Base-by-base conservation (phyloP, 768 basidiomycete species). In the Rhodotorula paludigena region DNA sequence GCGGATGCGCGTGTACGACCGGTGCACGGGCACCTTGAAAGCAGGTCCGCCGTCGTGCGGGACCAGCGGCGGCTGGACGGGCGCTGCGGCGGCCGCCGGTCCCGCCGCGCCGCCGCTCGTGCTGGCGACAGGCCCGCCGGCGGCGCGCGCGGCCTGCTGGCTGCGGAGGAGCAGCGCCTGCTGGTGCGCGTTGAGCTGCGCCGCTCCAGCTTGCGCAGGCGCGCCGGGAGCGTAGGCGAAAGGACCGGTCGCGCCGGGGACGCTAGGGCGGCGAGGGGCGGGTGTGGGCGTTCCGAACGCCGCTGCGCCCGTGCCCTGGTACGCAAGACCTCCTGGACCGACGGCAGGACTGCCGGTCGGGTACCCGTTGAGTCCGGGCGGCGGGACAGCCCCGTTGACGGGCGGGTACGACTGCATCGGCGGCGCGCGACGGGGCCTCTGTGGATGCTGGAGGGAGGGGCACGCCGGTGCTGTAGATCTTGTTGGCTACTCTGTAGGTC, bases 1-100 rank as follows among this genome's bases (percentile, higher is more conserved):
- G 7, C 61, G 30, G 6, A 58, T 32, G 47, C 61, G 64, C 2
- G 62, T 25, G 55, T 42, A 66, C 23, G 41, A 5, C 18, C 60
- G 30, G 23, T 25, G 44, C 4, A 69, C 47, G 28, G 72, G 64
- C 20, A 65, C 60, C 25, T 63, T 63, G 60, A 49, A 64, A 0
- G 63, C 57, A 3, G 66, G 66, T 0, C 60, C 66, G 23, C 44
- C 71, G 33, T 68, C 66, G 36, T 25, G 23, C 9, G 42, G 36
- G 9, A 39, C 16, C 10, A 8, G 2, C 5, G 53, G n/a, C 7
- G 51, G 16, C 7, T 41, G 33, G 2, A 44, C 25, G 11, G 39
- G 51, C 36, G 28, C 39, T 20, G 59, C 48, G 41, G 54, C 7
- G 18, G 33, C 32, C 35, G 35, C 11, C 52, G 62, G 11, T 8